Percentiles rank a stretch among this genome's conserved stretches.
These are phyloP conservation scores for Sanghuangporus sanghuang DNA, from an alignment of 1,284 basidiomycete species.

Conservation along the genomic window DNA sequence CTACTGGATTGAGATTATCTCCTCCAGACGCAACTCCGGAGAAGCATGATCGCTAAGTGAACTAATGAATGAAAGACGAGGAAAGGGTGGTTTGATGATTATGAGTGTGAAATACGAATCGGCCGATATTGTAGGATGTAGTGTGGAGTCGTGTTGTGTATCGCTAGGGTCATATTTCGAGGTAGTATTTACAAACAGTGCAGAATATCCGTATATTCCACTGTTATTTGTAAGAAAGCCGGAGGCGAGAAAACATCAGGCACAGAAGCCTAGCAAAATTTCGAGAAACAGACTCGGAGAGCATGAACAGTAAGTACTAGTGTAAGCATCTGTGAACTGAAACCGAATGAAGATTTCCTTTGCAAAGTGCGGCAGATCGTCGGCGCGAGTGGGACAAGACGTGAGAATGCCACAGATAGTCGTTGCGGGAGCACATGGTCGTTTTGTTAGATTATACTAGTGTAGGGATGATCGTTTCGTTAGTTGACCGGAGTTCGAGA, in stretches of 20 bases:
- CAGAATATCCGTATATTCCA: too few species aligned
- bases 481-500: neutral
- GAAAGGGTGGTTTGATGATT: neutral
- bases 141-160: neutral
- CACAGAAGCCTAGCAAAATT: too few species aligned
- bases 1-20: constrained; percentile 47
- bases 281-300: neutral
- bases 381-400: neutral
- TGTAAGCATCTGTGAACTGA: neutral
- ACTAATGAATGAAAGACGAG: neutral
- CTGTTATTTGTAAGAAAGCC: too few species aligned
- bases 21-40: constrained; percentile 11
- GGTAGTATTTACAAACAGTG: neutral
- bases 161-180: neutral
- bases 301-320: neutral
- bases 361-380: neutral
- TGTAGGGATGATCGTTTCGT: neutral
- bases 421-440: neutral
- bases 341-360: neutral
- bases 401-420: neutral
- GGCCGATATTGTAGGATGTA: neutral
- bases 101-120: neutral
- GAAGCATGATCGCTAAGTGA: neutral
- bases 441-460: neutral
- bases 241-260: too few species aligned